Base-by-base conservation (phyloP, 2,329 filamentous ascomycete species). In the Hansfordia pulvinata region DNA sequence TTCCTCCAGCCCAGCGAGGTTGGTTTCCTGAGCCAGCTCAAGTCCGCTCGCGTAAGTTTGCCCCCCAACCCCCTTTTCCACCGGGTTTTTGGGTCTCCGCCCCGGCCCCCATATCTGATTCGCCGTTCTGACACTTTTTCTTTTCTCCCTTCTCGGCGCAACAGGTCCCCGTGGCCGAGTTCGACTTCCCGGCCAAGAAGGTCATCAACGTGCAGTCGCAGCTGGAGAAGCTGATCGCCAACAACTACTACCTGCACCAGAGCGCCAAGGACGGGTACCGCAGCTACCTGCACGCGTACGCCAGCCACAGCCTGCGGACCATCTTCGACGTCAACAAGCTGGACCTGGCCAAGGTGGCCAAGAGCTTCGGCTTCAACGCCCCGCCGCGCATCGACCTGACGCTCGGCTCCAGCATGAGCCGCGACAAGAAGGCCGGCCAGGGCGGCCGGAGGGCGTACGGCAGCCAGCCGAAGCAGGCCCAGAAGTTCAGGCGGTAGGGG, bases 221-320 rank as follows among this genome's bases (percentile, higher is more conserved):
- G 54, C 70, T 96, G 8, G 88, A 96, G 64, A 90, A 88, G 57
- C 69, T 96, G 38, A 92, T 98, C 43, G 73, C 72, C 17, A 81
- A 90, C 52, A 96, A 98, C 56, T 96, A 96, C 62, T 94, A 94
- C 53, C 68, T 98, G 31, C 90, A 94, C 61, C 90, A 93, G 69
- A 70, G 63, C 41, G 74, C 74, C 34, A 78, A 77, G 56, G 73
- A 77, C 35, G 73, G 82, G 4, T 93, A 90, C 60, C 71, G 82
- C 33, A 83, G 81, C 12, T 98, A 98, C 51, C 68, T 98, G 14
- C 85, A 96, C 51, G 88, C 90, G 1, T 98, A 98, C 48, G 85
- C 88, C 13, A 85, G 77, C 31, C 90, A 88, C 55, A 77, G 70
- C 39, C 61, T 90, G 32, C 71, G 83, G 16, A 78, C 74, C n/a